A percentile compares a stretch with the other conserved stretches of the same genome.
Conservation (phyloP, 2,329 filamentous ascomycete genomes). For the Zasmidium citrigriseum region DNA sequence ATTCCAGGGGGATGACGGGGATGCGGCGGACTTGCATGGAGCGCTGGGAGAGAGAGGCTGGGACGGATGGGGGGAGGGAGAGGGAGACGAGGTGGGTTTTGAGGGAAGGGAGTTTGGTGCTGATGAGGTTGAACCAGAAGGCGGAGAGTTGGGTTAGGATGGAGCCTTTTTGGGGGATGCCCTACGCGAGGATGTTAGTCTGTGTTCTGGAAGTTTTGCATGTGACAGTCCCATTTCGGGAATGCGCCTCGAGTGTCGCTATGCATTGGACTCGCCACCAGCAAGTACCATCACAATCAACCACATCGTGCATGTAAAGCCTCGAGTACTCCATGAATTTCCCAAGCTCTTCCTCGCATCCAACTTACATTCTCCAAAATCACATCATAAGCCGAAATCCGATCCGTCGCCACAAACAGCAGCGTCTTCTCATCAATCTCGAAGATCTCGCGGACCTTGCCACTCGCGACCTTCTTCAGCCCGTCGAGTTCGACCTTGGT, state of each 20-base stretch:
- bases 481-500: conserved; percentile 31
- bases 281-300: no score
- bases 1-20: conserved; percentile 76
- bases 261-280: no score
- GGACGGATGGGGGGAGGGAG: conserved; percentile 56
- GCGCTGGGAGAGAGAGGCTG: conserved; percentile 55
- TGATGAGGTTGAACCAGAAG: conserved; percentile 68
- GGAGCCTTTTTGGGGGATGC: conserved; percentile 67
- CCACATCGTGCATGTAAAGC: no score
- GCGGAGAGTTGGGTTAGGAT: conserved; percentile 67
- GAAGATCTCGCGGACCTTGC: conserved; percentile 83
- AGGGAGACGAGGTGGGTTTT: conserved; percentile 65
- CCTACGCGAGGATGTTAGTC: conserved; percentile 45
- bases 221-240: neutral
- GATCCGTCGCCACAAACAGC: conserved; percentile 82
- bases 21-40: conserved; percentile 77
- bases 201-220: neutral
- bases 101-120: conserved; percentile 57
- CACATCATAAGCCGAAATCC: conserved; percentile 94
- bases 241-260: neutral
- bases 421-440: conserved; percentile 68
- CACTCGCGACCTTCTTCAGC: conserved; percentile 55
- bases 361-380: conserved; percentile 71
- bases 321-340: no score
- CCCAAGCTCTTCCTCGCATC: neutral